These are phyloP conservation scores for Gracilaria gracilis DNA, from an alignment of 23 red algal species.

Conservation along the genomic window DNA sequence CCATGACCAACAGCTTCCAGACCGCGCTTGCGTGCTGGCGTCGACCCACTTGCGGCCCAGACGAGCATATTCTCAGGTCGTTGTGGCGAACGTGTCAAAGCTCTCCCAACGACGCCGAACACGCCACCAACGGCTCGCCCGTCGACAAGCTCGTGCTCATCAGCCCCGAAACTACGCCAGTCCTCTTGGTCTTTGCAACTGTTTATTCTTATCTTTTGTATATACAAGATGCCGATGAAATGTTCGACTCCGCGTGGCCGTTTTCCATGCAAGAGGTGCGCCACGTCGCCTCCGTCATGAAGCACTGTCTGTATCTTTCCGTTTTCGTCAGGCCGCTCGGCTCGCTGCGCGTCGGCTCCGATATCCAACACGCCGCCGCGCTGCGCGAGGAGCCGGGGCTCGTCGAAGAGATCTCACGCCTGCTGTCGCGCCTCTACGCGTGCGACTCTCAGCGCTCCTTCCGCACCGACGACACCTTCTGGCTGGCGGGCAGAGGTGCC, in stretches of 20 bases:
- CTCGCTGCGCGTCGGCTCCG: not conserved
- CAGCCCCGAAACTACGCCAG: conserved; percentile 32
- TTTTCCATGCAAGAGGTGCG: conserved; percentile 46
- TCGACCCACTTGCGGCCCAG: not conserved
- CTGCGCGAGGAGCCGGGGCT: conserved; percentile 42
- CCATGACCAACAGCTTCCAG: conserved; percentile 43
- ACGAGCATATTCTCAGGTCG: conserved; percentile 46
- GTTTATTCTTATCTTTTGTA: conserved; percentile 74
- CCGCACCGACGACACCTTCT: conserved; percentile 48
- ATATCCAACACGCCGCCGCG: conserved; percentile 1
- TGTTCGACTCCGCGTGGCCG: conserved; percentile 70
- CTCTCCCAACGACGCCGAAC: not conserved
- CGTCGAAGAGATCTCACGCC: conserved; percentile 44
- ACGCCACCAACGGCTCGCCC: not conserved
- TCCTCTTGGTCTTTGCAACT: conserved; percentile 62
- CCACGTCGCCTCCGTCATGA: conserved; percentile 67
- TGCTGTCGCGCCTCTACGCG: conserved; percentile 68
- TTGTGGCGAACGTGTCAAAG: conserved; percentile 52
- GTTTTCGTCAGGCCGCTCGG: conserved; percentile 44
- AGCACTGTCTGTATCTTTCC: conserved; percentile 57
- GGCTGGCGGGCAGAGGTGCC: conserved; percentile 59
- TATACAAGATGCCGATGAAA: conserved; percentile 76
- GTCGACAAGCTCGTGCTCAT: conserved; percentile 5
- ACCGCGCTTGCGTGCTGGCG: conserved; percentile 67
- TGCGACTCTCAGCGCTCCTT: conserved; percentile 72